phyloP scores from a whole-genome alignment of 2,329 filamentous ascomycete genomes.

The Sporothrix euskadiensis region DNA sequence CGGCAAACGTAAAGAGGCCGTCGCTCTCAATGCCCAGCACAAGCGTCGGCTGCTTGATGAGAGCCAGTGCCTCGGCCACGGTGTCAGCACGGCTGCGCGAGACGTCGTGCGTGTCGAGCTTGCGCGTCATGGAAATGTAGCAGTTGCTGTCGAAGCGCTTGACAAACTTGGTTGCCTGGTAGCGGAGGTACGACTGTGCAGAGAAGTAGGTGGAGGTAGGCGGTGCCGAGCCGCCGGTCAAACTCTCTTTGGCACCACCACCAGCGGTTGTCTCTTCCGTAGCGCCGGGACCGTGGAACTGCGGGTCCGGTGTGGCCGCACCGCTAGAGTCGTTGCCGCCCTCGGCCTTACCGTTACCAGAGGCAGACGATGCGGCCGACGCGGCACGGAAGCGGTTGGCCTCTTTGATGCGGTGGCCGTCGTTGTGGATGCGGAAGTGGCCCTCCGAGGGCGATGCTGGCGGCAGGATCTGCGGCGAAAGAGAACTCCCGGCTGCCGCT shows the following conservation, averaged over 20 bases:
- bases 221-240: constrained; percentile 57
- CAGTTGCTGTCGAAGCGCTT: constrained; percentile 97
- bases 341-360: not conserved
- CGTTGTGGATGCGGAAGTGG: constrained; percentile 80
- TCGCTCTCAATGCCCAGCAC: constrained; percentile 95
- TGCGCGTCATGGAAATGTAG: constrained; percentile 97
- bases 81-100: constrained; percentile 70
- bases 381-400: constrained; percentile 48
- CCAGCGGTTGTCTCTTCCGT: constrained; percentile 42
- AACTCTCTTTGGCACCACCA: constrained; percentile 43
- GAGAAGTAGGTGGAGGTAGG: constrained; percentile 87
- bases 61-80: constrained; percentile 71
- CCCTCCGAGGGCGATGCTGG: constrained; percentile 59
- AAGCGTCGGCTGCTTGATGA: constrained; percentile 85
- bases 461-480: not conserved
- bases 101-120: constrained; percentile 95
- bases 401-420: constrained; percentile 68
- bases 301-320: constrained; percentile 33
- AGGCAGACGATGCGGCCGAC: not conserved
- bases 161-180: constrained; percentile 95
- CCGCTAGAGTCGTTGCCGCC: constrained; percentile 2
- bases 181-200: constrained; percentile 93
- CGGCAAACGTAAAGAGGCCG: constrained; percentile 93
- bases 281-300: constrained; percentile 33
- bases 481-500: not conserved